These are phyloP conservation scores for Boletales sp. DNA, from an alignment of 768 basidiomycete species.

Conservation along the genomic window DNA sequence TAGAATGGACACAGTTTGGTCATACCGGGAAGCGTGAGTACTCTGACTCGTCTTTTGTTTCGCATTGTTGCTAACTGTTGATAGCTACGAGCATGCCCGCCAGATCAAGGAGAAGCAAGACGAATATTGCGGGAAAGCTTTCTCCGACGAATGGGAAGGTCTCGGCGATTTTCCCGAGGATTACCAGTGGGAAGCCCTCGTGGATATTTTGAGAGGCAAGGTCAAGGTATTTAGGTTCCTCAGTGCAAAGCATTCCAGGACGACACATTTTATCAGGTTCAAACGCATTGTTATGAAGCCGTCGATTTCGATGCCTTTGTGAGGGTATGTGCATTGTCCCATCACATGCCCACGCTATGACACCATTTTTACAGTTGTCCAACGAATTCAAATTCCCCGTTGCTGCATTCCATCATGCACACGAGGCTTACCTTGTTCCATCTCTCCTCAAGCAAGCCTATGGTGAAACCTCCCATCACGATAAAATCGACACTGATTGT, in stretches of 20 bases:
- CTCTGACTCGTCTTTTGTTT: neutral
- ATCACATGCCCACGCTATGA: neutral
- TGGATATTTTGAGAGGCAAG: conserved; percentile 68
- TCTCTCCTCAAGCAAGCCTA: conserved; percentile 68
- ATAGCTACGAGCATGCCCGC: conserved; percentile 59
- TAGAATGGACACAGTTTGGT: conserved; percentile 64
- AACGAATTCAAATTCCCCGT: conserved; percentile 81
- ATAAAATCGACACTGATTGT: neutral
- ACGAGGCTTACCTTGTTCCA: conserved; percentile 80
- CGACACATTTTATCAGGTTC: conserved; percentile 30
- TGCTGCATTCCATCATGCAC: conserved; percentile 75
- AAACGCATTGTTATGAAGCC: conserved; percentile 56
- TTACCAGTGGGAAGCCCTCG: conserved; percentile 66
- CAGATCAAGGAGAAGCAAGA: conserved; percentile 68
- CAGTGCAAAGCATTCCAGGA: neutral
- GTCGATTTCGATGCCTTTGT: conserved; percentile 68
- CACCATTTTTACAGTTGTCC: conserved; percentile 43
- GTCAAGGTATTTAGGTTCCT: conserved; percentile 52
- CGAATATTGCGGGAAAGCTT: conserved; percentile 52
- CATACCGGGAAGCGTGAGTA: conserved; percentile 55
- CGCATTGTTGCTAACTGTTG: neutral
- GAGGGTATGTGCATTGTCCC: conserved; percentile 40
- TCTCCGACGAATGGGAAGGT: conserved; percentile 41
- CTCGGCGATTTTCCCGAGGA: conserved; percentile 61
- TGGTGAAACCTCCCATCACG: conserved; percentile 31